A percentile compares a stretch with the other conserved stretches of the same genome.
Evolutionary conservation across 345 rosid genomes (phyloP).

Genomic region (Diplotaxis tenuifolia): DNA sequence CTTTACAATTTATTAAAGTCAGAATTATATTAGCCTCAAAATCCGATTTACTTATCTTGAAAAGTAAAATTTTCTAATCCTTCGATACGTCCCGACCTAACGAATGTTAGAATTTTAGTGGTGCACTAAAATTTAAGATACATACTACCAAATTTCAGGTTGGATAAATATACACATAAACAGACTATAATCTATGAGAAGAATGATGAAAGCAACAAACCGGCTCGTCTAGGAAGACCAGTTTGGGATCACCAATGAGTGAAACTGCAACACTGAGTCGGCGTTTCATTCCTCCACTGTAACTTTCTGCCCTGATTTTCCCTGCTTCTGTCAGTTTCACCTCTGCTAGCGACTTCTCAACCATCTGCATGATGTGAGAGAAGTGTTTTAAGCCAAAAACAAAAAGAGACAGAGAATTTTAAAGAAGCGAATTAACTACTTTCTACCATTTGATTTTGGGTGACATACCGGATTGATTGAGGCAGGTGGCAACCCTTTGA

Average conservation of each 20-base stretch:
- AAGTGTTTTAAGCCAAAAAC: neutral
- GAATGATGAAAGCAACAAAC: constrained; percentile 37
- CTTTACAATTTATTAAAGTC: too few species aligned
- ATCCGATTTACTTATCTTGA: too few species aligned
- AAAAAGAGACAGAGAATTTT: too few species aligned
- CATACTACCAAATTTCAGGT: too few species aligned
- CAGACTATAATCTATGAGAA: neutral
- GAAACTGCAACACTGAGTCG: constrained; percentile 93
- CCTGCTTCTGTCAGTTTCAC: constrained; percentile 68
- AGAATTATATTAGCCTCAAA: too few species aligned
- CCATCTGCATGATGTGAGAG: constrained; percentile 43
- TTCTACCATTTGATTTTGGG: too few species aligned
- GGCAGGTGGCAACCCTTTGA: constrained; percentile 70
- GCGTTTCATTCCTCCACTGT: constrained; percentile 97
- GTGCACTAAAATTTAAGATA: too few species aligned
- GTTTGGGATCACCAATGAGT: constrained; percentile 80
- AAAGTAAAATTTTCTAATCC: too few species aligned
- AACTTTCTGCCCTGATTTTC: constrained; percentile 77
- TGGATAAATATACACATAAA: neutral
- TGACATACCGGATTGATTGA: constrained; percentile 58
- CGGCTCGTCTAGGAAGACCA: constrained; percentile 86
- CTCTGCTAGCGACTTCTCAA: constrained; percentile 62
- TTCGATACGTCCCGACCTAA: too few species aligned
- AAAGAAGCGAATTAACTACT: too few species aligned
- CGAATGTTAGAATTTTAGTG: too few species aligned